A percentile compares a stretch with the other conserved stretches of the same genome.
phyloP scores from a whole-genome alignment of 177 flowering plant species.

The Telopea speciosissima region DNA sequence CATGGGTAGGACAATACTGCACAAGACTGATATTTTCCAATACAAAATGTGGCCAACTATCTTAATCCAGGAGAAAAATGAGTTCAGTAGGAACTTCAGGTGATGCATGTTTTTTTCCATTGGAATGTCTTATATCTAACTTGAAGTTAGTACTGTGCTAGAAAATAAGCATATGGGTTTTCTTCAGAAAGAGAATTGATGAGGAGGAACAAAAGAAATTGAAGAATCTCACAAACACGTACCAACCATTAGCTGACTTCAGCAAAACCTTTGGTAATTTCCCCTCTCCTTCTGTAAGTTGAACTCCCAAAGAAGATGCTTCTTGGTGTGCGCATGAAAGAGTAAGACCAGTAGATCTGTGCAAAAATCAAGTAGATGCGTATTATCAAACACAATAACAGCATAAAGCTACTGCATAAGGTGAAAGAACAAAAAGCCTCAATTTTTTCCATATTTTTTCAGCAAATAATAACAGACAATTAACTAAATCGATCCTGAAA shows the following conservation, averaged over 20 bases:
- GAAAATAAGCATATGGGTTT: neutral
- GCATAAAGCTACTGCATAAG: no score
- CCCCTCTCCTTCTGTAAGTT: conserved; percentile 63
- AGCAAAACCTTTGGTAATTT: conserved; percentile 72
- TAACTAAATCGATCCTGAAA: neutral
- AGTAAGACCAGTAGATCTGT: conserved; percentile 25
- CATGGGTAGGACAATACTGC: no score
- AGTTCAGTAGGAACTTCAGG: no score
- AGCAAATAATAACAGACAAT: neutral
- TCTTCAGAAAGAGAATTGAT: neutral
- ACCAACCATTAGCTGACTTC: conserved; percentile 66
- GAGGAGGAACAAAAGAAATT: neutral
- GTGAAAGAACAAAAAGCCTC: neutral
- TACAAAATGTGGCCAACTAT: neutral
- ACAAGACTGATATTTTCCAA: no score
- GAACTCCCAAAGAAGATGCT: conserved; percentile 34
- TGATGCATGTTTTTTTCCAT: no score
- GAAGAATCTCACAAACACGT: neutral
- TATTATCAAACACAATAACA: neutral
- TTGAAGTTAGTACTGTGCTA: neutral
- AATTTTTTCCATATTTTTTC: neutral
- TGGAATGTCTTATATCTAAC: neutral
- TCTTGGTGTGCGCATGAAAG: conserved; percentile 42
- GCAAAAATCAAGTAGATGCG: neutral
- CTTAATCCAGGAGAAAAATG: no score